Evolutionary conservation across 177 flowering plant genomes (phyloP), one percentile per base, ranked within the genome.

Genomic region (Vitis hybrid): DNA sequence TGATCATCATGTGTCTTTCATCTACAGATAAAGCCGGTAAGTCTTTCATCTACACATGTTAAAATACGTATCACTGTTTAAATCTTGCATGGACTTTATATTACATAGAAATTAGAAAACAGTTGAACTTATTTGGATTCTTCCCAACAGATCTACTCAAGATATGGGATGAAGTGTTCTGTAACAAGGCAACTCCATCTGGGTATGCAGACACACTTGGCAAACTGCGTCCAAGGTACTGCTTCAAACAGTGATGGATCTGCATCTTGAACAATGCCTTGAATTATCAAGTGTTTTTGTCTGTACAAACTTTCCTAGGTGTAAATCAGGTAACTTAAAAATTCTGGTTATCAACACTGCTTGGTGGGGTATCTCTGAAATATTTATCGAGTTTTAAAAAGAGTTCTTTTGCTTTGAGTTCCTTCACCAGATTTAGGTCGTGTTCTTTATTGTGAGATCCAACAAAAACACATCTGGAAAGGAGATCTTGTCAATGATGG

Each of bases 1-100:
- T 89, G 85, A 79, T 95, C 66, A 80, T 89, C 79, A 81, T 93
- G 94, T 93, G 92, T 73, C 92, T 93, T 72, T 79, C 92, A 63
- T 62, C 88, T 14, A 55, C 76, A 24, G 94, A 93, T 64, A 89
- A 66, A 71, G 79, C 83, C 64, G 98, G 97, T 94, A 88, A 62
- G 84, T 62, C 40, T 24, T 27, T 16, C 48, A 51, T 2, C 48
- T 40, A 40, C 48, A 40, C 48, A 7, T 40, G 48, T 8, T 6
- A 40, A 40, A 40, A 40, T 40, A 40, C 9, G 2, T 40, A 40
- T 40, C 48, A 40, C 2, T 8, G 27, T 62, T 5, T 18, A 14
- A 19, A 30, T 16, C 48, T 46, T 51, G 10, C 6, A 18, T 58
- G 11, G n/a, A 30, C 48, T 49, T 3, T 46, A 13, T 48, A 57